Conservation (phyloP, 768 basidiomycete species). For the Lentinula guzmanii region DNA sequence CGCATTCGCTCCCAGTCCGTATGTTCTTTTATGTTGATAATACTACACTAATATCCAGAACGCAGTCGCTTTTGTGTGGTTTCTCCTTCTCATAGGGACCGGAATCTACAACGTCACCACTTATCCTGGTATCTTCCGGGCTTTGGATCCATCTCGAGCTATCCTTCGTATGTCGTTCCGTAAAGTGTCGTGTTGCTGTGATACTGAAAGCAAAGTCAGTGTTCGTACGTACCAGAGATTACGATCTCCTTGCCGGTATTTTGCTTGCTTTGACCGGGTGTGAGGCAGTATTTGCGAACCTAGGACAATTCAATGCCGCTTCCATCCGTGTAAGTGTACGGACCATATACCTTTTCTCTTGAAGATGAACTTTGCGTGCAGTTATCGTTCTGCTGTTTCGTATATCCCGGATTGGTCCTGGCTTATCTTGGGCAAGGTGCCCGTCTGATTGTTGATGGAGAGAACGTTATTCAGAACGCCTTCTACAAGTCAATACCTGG, state of each 20-base stretch:
- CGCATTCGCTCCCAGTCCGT: conserved; percentile 48
- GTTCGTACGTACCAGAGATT: conserved; percentile 60
- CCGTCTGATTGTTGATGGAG: conserved; percentile 46
- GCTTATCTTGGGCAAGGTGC: conserved; percentile 74
- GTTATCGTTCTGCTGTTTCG: conserved; percentile 46
- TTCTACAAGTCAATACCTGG: conserved; percentile 68
- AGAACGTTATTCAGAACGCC: conserved; percentile 42
- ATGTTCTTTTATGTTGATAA: not conserved
- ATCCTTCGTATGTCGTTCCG: conserved; percentile 40
- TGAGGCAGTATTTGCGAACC: conserved; percentile 63
- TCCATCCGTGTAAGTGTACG: conserved; percentile 44
- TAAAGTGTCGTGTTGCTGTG: not conserved
- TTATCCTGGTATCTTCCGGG: conserved; percentile 56
- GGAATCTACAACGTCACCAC: conserved; percentile 53
- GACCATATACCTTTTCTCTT: not conserved
- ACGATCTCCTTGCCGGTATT: conserved; percentile 56
- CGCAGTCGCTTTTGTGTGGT: conserved; percentile 51
- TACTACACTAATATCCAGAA: not conserved
- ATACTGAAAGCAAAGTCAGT: conserved; percentile 23
- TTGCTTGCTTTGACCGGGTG: conserved; percentile 65
- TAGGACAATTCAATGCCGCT: conserved; percentile 60
- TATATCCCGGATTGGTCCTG: conserved; percentile 55
- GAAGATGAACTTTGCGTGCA: conserved; percentile 11
- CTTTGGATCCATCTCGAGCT: conserved; percentile 62
- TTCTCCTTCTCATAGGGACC: conserved; percentile 41